A percentile compares a stretch with the other conserved stretches of the same genome.
Conservation (phyloP, 768 basidiomycete genomes). For the Trametes elegans region DNA sequence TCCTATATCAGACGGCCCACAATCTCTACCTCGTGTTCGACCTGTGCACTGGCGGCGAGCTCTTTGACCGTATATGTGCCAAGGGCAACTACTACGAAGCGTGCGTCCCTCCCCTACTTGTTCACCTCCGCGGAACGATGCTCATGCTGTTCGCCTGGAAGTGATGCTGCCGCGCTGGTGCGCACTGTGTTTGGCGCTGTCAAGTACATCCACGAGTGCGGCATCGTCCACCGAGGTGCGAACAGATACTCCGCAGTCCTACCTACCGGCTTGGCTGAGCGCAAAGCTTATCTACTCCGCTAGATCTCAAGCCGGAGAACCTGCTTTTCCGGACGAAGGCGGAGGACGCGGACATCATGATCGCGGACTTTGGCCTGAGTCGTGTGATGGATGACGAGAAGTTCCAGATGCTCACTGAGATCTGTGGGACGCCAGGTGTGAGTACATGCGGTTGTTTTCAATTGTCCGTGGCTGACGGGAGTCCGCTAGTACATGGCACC, state of each 20-base stretch:
- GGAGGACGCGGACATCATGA: conserved; percentile 93
- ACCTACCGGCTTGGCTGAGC: background rate
- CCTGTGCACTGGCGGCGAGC: conserved; percentile 94
- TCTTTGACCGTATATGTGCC: conserved; percentile 98
- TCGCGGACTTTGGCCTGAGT: conserved; percentile 94
- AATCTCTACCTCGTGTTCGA: conserved; percentile 96
- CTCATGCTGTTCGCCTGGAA: conserved; percentile 29
- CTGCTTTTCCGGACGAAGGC: conserved; percentile 87
- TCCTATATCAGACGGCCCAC: conserved; percentile 69
- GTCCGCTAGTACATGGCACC: conserved; percentile 81
- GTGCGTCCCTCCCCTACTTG: conserved; percentile 41
- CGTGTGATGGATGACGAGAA: conserved; percentile 91
- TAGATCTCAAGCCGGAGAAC: conserved; percentile 97
- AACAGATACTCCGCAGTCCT: background rate
- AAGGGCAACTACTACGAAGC: conserved; percentile 96
- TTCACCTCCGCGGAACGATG: conserved; percentile 21
- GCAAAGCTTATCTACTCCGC: background rate
- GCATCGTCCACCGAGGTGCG: conserved; percentile 89
- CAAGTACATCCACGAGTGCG: conserved; percentile 85
- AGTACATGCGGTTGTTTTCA: conserved; percentile 27
- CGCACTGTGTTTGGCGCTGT: conserved; percentile 86
- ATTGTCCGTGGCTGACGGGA: too few relatives aligned
- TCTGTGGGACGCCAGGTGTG: conserved; percentile 91
- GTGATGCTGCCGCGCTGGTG: conserved; percentile 87
- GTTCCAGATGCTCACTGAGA: conserved; percentile 84